Evolutionary conservation across 768 basidiomycete genomes (phyloP).

Genomic region (Hygrocybe punicea): DNA sequence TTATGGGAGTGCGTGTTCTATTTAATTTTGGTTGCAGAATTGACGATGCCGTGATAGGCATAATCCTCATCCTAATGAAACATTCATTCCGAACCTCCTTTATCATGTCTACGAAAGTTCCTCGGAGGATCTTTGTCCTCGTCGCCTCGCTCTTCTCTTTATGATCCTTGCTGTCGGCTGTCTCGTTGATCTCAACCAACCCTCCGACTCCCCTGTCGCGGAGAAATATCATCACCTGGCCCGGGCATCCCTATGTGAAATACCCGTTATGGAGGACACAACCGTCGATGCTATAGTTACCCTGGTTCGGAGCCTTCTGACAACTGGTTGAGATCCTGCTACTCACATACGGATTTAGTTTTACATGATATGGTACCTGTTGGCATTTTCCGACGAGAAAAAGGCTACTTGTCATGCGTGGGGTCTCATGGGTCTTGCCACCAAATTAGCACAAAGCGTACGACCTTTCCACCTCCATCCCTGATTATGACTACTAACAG

Average conservation of each 20-base stretch:
- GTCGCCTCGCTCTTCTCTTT: conserved; percentile 60
- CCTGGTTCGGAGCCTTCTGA: conserved; percentile 45
- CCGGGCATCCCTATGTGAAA: conserved; percentile 57
- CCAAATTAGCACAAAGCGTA: conserved; percentile 62
- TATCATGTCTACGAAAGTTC: conserved; percentile 61
- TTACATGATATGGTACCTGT: conserved; percentile 56
- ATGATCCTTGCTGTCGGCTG: conserved; percentile 71
- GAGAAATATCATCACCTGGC: conserved; percentile 58
- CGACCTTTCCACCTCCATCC: conserved; percentile 23
- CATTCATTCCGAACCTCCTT: conserved; percentile 61
- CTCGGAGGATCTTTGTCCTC: conserved; percentile 52
- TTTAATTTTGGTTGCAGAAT: background rate
- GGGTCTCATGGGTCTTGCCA: conserved; percentile 54
- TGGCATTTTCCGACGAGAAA: conserved; percentile 68
- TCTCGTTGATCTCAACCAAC: conserved; percentile 55
- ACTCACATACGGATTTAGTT: background rate
- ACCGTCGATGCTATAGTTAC: conserved; percentile 58
- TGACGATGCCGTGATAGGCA: conserved; percentile 36
- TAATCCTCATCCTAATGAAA: conserved; percentile 62
- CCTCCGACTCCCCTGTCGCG: conserved; percentile 49
- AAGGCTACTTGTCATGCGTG: conserved; percentile 59
- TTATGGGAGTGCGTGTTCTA: conserved; percentile 57
- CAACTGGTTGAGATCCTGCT: background rate
- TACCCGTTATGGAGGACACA: conserved; percentile 65
- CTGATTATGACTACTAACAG: conserved; percentile 2